These are phyloP conservation scores for Talaromyces borbonicus DNA, from an alignment of 495 filamentous ascomycete genomes.

Conservation along the genomic window DNA sequence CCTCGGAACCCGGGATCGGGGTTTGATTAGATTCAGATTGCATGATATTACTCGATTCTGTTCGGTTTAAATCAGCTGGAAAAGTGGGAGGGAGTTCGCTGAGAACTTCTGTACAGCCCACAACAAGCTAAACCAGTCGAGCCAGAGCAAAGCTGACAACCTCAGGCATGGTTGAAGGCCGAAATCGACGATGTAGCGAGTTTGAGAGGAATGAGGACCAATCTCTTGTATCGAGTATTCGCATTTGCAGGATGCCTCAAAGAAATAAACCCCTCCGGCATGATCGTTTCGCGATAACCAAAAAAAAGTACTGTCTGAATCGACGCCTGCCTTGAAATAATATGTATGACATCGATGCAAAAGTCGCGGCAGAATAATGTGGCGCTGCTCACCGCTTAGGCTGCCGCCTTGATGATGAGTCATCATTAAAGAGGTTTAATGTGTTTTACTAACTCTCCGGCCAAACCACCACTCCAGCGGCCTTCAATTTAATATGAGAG, in stretches of 20 bases:
- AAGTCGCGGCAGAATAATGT: conserved; percentile 6
- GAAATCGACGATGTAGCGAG: too few relatives aligned
- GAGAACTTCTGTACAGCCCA: too few relatives aligned
- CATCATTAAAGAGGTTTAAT: not conserved
- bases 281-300: not conserved
- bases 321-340: too few relatives aligned
- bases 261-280: not conserved
- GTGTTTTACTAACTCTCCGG: too few relatives aligned
- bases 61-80: not conserved
- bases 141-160: too few relatives aligned
- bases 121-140: too few relatives aligned
- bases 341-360: conserved; percentile 1
- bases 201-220: too few relatives aligned
- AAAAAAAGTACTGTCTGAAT: not conserved
- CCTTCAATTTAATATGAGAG: not conserved
- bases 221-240: too few relatives aligned
- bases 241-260: too few relatives aligned
- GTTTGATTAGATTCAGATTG: not conserved
- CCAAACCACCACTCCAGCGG: too few relatives aligned
- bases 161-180: too few relatives aligned
- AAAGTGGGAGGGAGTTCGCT: not conserved
- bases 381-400: conserved; percentile 4
- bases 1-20: not conserved
- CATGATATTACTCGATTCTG: not conserved
- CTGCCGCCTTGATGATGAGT: conserved; percentile 3